Conservation (phyloP, 306 rosid genomes). For the Trifolium dubium region DNA sequence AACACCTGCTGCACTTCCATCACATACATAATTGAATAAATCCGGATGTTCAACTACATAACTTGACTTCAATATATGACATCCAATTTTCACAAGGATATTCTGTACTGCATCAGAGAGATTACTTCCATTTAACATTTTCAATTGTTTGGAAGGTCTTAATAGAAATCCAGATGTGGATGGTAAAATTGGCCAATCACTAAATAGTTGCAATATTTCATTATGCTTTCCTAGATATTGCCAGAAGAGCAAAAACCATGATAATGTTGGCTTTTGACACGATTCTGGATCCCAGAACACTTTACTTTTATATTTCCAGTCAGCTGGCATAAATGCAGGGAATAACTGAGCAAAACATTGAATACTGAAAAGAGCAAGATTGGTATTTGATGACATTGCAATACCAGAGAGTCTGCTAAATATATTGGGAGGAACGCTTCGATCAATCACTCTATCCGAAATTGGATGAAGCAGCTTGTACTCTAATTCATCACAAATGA, state of each 20-base stretch:
- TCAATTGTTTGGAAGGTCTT: slow-evolving; percentile 70
- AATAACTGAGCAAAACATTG: slow-evolving; percentile 72
- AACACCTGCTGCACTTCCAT: slow-evolving; percentile 71
- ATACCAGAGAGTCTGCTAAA: slow-evolving; percentile 74
- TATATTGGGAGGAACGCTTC: slow-evolving; percentile 60
- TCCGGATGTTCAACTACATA: slow-evolving; percentile 75
- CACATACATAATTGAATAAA: slow-evolving; percentile 70
- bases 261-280: slow-evolving; percentile 69
- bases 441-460: slow-evolving; percentile 75
- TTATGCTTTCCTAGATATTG: slow-evolving; percentile 66
- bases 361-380: slow-evolving; percentile 60
- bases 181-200: slow-evolving; percentile 97
- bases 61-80: slow-evolving; percentile 66
- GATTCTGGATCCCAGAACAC: slow-evolving; percentile 83
- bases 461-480: slow-evolving; percentile 65
- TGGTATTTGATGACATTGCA: slow-evolving; percentile 84
- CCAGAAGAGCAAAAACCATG: slow-evolving; percentile 89
- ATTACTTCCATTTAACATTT: slow-evolving; percentile 69
- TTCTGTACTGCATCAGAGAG: slow-evolving; percentile 62
- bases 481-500: slow-evolving; percentile 83
- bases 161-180: slow-evolving; percentile 76
- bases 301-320: slow-evolving; percentile 81
- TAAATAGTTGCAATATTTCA: slow-evolving; percentile 60
- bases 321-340: slow-evolving; percentile 77
- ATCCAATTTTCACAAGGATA: slow-evolving; percentile 76